Evolutionary conservation across 768 basidiomycete species (phyloP).

Genomic region (Macrolepiota dolichaula): DNA sequence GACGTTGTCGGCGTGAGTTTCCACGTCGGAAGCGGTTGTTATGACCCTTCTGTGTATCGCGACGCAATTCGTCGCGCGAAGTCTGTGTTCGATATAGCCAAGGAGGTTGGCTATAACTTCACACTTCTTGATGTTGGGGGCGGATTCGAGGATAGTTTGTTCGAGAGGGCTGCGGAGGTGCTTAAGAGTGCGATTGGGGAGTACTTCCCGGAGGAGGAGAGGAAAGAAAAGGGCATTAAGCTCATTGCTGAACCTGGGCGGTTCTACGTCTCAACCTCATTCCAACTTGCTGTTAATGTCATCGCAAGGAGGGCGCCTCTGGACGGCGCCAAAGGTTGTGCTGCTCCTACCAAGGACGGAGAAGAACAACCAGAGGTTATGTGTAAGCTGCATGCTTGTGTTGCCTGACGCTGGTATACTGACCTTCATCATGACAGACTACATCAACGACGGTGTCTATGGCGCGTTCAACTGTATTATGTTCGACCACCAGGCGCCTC

Average conservation of each 20-base stretch:
- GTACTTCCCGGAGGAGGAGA: constrained; percentile 72
- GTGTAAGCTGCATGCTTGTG: constrained; percentile 57
- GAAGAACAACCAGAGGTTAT: constrained; percentile 60
- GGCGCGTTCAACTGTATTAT: constrained; percentile 96
- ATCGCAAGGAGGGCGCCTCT: constrained; percentile 81
- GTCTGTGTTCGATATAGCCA: constrained; percentile 84
- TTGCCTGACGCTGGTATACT: constrained; percentile 1
- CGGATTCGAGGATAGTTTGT: constrained; percentile 88
- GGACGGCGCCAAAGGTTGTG: constrained; percentile 3
- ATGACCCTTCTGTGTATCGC: constrained; percentile 84
- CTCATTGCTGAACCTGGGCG: constrained; percentile 96
- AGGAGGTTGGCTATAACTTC: constrained; percentile 77
- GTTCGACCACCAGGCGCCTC: constrained; percentile 84
- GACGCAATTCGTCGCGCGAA: constrained; percentile 87
- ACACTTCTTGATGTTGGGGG: constrained; percentile 90
- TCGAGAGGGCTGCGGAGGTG: constrained; percentile 75
- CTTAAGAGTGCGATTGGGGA: constrained; percentile 66
- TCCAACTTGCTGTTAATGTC: constrained; percentile 89
- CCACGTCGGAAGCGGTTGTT: constrained; percentile 97
- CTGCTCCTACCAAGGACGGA: constrained; percentile 11
- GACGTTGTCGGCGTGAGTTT: constrained; percentile 95
- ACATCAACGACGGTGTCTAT: constrained; percentile 99
- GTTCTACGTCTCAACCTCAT: constrained; percentile 90
- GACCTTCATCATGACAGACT: constrained; percentile 53
- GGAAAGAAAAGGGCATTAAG: constrained; percentile 56